Conservation (phyloP, 1,284 basidiomycete species). For the Moesziomyces globuligerus region DNA sequence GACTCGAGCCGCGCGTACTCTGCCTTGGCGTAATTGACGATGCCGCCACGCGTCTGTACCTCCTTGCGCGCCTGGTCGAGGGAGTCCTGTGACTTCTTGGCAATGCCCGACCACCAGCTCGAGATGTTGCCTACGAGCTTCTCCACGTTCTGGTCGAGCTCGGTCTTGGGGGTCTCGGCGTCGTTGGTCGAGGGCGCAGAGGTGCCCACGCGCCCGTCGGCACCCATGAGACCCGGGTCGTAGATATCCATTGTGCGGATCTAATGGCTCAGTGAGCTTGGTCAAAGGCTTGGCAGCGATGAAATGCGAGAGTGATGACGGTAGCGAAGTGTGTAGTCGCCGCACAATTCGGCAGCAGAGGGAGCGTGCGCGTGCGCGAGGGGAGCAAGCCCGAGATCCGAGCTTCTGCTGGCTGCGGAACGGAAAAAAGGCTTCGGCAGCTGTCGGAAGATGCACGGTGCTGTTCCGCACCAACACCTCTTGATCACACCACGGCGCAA, state of each 20-base stretch:
- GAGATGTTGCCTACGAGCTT: constrained; percentile 60
- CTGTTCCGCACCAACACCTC: neutral
- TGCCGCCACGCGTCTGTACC: constrained; percentile 56
- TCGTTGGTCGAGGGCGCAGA: constrained; percentile 10
- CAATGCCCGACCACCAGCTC: constrained; percentile 62
- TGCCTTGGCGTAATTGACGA: constrained; percentile 50
- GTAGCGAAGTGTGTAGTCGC: no score
- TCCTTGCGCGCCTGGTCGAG: constrained; percentile 47
- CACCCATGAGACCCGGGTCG: constrained; percentile 36
- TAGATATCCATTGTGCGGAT: constrained; percentile 48
- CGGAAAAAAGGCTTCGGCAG: no score
- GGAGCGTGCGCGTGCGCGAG: no score
- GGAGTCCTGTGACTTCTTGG: constrained; percentile 57
- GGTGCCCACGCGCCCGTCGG: constrained; percentile 6
- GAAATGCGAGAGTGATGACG: no score
- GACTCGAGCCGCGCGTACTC: constrained; percentile 55
- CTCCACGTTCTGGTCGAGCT: constrained; percentile 59
- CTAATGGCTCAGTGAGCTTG: neutral
- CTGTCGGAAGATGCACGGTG: no score
- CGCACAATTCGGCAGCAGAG: no score
- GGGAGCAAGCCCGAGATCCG: no score
- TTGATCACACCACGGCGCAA: neutral
- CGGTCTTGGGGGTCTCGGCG: constrained; percentile 19
- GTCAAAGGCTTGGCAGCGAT: no score
- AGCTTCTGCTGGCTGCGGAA: no score